These are phyloP conservation scores for Rhodomyrtus psidioides DNA, from an alignment of 441 rosid genomes.

Conservation along the genomic window DNA sequence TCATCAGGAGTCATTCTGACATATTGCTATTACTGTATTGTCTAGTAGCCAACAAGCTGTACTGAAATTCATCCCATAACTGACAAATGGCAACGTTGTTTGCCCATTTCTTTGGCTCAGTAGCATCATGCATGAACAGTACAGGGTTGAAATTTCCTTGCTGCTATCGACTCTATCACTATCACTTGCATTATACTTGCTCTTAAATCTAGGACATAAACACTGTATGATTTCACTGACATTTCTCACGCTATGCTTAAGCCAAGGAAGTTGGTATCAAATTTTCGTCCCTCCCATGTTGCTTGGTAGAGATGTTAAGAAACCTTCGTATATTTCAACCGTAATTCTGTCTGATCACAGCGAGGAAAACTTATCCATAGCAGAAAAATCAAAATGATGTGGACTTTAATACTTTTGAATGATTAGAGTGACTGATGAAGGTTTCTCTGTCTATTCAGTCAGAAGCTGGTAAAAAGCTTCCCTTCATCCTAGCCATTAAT, in stretches of 20 bases:
- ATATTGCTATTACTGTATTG: neutral
- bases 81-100: neutral
- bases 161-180: neutral
- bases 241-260: neutral
- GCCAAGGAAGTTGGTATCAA: neutral
- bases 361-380: neutral
- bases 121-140: neutral
- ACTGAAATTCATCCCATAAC: neutral
- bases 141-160: neutral
- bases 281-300: neutral
- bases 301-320: neutral
- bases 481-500: slow-evolving; percentile 77
- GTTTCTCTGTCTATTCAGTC: slow-evolving; percentile 39
- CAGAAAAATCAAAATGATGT: neutral
- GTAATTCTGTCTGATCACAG: neutral
- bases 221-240: neutral
- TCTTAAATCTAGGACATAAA: neutral
- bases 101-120: neutral
- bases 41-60: neutral
- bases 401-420: neutral
- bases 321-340: neutral
- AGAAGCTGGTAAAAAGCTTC: slow-evolving; percentile 84
- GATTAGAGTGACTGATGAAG: slow-evolving; percentile 2
- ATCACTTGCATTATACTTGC: neutral
- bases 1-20: neutral